A percentile compares a stretch with the other conserved stretches of the same genome.
phyloP scores from a whole-genome alignment of 1,284 basidiomycete species.

The Ganoderma resinaceum region DNA sequence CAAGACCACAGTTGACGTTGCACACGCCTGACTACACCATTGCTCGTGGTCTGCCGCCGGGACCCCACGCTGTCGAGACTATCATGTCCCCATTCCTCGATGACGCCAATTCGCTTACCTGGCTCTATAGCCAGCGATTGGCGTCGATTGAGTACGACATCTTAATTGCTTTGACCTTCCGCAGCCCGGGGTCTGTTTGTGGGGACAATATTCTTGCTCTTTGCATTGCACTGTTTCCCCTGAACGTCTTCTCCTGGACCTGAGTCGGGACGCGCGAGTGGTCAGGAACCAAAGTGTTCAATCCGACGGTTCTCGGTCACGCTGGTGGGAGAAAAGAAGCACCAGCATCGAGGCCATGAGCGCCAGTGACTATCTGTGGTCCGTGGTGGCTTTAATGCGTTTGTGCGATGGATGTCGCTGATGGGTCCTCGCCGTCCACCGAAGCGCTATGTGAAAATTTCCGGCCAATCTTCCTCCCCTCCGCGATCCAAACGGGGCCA shows the following conservation, averaged over 20 bases:
- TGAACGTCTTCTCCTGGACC: neutral
- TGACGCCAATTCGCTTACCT: neutral
- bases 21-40: neutral
- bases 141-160: neutral
- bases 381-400: neutral
- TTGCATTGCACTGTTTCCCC: neutral
- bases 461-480: neutral
- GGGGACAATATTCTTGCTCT: neutral
- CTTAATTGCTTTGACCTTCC: neutral
- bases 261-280: neutral
- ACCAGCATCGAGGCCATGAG: neutral
- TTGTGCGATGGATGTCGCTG: neutral
- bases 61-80: neutral
- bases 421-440: neutral
- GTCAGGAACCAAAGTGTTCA: neutral
- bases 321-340: neutral
- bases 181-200: neutral
- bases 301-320: neutral
- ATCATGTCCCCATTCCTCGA: neutral
- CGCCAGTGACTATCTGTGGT: neutral
- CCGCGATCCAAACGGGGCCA: neutral
- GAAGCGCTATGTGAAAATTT: neutral
- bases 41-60: neutral
- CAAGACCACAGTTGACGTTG: neutral
- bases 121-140: neutral